Percentiles rank a stretch among this genome's conserved stretches.
Conservation (phyloP, 129 eudicot genomes). For the Gnaphalium uliginosum region DNA sequence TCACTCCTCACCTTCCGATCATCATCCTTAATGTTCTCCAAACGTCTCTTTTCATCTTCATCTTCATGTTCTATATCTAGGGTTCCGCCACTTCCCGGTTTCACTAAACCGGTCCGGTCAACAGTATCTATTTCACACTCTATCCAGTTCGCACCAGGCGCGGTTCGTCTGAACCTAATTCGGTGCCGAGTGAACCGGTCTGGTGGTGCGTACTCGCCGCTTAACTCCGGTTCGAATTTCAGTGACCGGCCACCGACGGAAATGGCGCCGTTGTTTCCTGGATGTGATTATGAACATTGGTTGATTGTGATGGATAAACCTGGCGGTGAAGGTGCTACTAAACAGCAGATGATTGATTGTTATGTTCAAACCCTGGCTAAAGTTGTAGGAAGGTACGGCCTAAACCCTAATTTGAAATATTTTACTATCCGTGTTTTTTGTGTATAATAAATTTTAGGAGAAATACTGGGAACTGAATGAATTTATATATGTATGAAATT, state of each 20-base stretch:
- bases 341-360: slow-evolving; percentile 89
- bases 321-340: slow-evolving; percentile 91
- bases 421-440: background rate
- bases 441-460: background rate
- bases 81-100: slow-evolving; percentile 50
- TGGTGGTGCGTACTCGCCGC: slow-evolving; percentile 87
- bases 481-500: too few relatives aligned
- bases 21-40: slow-evolving; percentile 29
- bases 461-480: background rate
- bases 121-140: slow-evolving; percentile 48
- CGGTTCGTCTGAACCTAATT: slow-evolving; percentile 46
- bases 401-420: slow-evolving; percentile 5
- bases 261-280: slow-evolving; percentile 97
- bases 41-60: slow-evolving; percentile 53
- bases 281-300: slow-evolving; percentile 98
- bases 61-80: slow-evolving; percentile 45
- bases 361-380: slow-evolving; percentile 82
- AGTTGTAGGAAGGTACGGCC: slow-evolving; percentile 69
- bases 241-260: slow-evolving; percentile 97
- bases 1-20: slow-evolving; percentile 42
- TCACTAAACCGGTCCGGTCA: slow-evolving; percentile 43
- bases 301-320: slow-evolving; percentile 95
- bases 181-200: slow-evolving; percentile 77
- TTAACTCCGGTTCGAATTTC: slow-evolving; percentile 73
- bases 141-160: slow-evolving; percentile 33